Conservation (phyloP, 805 yeast genomes). For the Grigorovia humatica region DNA sequence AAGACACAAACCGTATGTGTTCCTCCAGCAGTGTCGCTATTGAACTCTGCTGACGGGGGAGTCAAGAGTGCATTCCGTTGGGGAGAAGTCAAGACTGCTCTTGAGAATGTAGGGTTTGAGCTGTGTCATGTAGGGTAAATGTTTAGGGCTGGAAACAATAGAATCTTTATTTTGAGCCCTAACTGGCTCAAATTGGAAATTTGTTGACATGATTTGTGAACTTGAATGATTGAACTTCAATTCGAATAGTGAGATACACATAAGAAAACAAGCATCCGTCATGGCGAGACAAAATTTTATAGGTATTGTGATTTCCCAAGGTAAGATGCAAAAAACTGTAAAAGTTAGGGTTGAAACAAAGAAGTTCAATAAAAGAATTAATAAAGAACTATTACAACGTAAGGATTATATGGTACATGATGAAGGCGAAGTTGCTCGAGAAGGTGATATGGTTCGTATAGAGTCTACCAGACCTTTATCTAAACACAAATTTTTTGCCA, state of each 20-base stretch:
- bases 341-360: slow-evolving; percentile 81
- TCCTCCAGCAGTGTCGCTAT: too few relatives aligned
- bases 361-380: slow-evolving; percentile 58
- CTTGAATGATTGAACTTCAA: too few relatives aligned
- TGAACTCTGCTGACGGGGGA: too few relatives aligned
- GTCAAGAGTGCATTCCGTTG: too few relatives aligned
- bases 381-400: slow-evolving; percentile 66
- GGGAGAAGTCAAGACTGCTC: too few relatives aligned
- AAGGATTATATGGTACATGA: slow-evolving; percentile 88
- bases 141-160: background rate
- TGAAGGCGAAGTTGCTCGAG: slow-evolving; percentile 82
- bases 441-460: slow-evolving; percentile 91
- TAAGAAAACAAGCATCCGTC: background rate
- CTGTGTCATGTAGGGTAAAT: background rate
- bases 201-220: too few relatives aligned
- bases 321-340: slow-evolving; percentile 91
- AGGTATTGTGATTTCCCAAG: slow-evolving; percentile 91
- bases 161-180: background rate
- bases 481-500: slow-evolving; percentile 73
- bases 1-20: too few relatives aligned
- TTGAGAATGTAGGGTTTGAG: too few relatives aligned
- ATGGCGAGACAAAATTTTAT: slow-evolving; percentile 88
- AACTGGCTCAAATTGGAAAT: background rate
- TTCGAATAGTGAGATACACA: background rate
- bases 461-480: slow-evolving; percentile 82